Evolutionary conservation across 352 stramenopile species (phyloP).

Genomic region (Phytophthora chlamydospora): DNA sequence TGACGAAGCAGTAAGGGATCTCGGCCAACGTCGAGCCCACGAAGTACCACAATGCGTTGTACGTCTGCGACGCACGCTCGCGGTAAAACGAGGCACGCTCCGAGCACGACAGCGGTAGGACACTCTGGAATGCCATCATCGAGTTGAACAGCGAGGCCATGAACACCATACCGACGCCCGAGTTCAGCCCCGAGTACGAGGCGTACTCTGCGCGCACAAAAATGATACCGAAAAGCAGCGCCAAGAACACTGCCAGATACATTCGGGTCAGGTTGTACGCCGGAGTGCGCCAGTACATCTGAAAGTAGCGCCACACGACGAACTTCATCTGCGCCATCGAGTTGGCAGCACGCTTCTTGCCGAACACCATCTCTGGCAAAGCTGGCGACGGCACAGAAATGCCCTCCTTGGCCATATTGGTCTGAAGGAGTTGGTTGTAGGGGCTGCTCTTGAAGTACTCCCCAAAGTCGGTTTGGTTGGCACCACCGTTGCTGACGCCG

Average conservation of each 20-base stretch:
- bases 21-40: conserved; percentile 40
- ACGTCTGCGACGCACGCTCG: conserved; percentile 74
- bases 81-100: conserved; percentile 87
- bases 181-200: conserved; percentile 40
- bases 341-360: conserved; percentile 24
- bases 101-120: conserved; percentile 64
- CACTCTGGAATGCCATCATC: conserved; percentile 69
- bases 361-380: conserved; percentile 22
- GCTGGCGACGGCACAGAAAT: conserved; percentile 20
- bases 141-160: conserved; percentile 70
- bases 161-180: conserved; percentile 75
- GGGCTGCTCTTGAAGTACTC: conserved; percentile 23
- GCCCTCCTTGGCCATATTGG: conserved; percentile 22
- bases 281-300: too few relatives aligned
- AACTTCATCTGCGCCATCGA: conserved; percentile 31
- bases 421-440: conserved; percentile 9
- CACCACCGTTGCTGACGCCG: conserved; percentile 30
- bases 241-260: conserved; percentile 55
- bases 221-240: conserved; percentile 71
- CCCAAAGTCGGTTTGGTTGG: conserved; percentile 22
- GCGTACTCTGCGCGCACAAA: conserved; percentile 45
- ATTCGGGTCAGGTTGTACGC: conserved; percentile 79
- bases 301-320: conserved; percentile 35
- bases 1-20: too few relatives aligned
- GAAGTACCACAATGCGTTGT: conserved; percentile 60